Conservation (phyloP, 169 alveolate genomes). For the Plasmodium billcollinsi region DNA sequence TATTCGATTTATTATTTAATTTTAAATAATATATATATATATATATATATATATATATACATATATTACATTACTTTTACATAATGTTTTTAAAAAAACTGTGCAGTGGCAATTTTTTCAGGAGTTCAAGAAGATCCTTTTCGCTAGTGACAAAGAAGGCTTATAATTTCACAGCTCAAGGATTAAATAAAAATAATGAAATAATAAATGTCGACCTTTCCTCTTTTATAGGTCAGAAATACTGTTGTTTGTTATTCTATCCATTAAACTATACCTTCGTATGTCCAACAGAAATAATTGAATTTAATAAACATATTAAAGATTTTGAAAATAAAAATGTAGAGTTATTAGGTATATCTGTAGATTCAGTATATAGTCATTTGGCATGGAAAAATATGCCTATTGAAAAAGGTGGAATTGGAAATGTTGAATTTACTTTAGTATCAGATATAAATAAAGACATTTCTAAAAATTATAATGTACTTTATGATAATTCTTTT, state of each 20-base stretch:
- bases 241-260: constrained; percentile 84
- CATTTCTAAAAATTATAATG: constrained; percentile 82
- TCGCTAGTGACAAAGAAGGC: constrained; percentile 79
- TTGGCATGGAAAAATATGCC: constrained; percentile 86
- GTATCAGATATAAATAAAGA: constrained; percentile 83
- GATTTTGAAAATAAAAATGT: constrained; percentile 82
- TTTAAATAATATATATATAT: too few species aligned
- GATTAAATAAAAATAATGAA: constrained; percentile 77
- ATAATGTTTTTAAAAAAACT: constrained; percentile 11
- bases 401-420: constrained; percentile 83
- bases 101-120: not conserved
- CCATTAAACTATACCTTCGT: constrained; percentile 88
- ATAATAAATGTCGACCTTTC: constrained; percentile 78
- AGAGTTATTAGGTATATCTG: constrained; percentile 85
- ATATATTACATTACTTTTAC: too few species aligned
- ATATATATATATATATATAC: too few species aligned
- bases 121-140: constrained; percentile 29
- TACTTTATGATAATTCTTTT: constrained; percentile 82
- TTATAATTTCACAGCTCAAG: constrained; percentile 81
- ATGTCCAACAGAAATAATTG: constrained; percentile 88
- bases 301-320: constrained; percentile 81
- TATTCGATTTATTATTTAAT: too few species aligned
- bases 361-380: constrained; percentile 86
- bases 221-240: constrained; percentile 79
- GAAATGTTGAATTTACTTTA: constrained; percentile 83